Percentiles rank a stretch among this genome's conserved stretches.
Evolutionary conservation across 108 stramenopile species (phyloP).

Genomic region (Skeletonema potamos): DNA sequence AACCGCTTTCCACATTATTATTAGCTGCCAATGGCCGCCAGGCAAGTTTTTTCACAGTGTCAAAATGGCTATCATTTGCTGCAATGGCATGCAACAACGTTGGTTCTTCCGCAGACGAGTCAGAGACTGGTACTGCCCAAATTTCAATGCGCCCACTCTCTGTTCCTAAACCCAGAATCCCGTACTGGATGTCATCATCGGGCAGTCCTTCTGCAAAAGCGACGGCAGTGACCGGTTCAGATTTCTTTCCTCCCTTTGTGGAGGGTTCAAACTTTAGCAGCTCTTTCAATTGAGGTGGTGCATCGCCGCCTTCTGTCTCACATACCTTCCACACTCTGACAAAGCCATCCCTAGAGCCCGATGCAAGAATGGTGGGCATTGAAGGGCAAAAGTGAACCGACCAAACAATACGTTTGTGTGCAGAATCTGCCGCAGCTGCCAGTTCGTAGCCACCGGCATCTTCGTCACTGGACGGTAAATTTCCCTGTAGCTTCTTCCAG

Average conservation of each 20-base stretch:
- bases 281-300: constrained; percentile 39
- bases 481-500: constrained; percentile 52
- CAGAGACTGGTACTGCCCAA: constrained; percentile 54
- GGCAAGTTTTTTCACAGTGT: constrained; percentile 40
- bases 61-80: constrained; percentile 31
- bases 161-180: constrained; percentile 65
- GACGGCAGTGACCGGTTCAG: constrained; percentile 78
- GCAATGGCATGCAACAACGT: constrained; percentile 22
- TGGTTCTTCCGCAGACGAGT: constrained; percentile 2
- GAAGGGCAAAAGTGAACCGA: constrained; percentile 75
- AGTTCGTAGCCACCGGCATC: constrained; percentile 41
- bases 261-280: constrained; percentile 43
- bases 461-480: not conserved
- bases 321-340: constrained; percentile 76
- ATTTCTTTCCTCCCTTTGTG: constrained; percentile 42
- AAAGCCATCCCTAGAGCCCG: constrained; percentile 82
- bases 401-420: constrained; percentile 90
- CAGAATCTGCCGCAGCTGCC: constrained; percentile 65
- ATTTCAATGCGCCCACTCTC: constrained; percentile 80
- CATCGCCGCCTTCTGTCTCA: constrained; percentile 24
- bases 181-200: constrained; percentile 3
- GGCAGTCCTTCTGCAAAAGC: constrained; percentile 62
- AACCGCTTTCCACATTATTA: not conserved
- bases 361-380: constrained; percentile 63
- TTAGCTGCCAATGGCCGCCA: constrained; percentile 22